Base-by-base conservation (phyloP, 2,329 filamentous ascomycete genomes). In the Orbilia quercus region DNA sequence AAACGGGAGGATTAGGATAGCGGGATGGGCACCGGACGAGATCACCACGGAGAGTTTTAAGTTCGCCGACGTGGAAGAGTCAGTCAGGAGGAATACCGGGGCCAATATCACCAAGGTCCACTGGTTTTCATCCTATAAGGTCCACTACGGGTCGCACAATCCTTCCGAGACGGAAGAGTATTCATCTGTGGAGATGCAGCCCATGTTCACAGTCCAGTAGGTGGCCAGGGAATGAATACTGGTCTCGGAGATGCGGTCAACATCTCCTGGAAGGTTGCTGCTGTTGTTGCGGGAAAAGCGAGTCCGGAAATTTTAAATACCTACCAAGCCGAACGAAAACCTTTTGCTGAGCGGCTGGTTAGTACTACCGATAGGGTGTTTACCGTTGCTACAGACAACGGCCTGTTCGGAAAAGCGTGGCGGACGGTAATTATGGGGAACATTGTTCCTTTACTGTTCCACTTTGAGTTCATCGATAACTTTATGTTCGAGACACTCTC, bases 181-280 rank as follows among this genome's bases (percentile, higher is more conserved):
- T 92, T 92, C 79, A 84, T 92, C 25, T 89, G 88, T 11, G 90
- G 90, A 40, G 90, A 92, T 80, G 89, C 90, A n/a, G 91, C 89
- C 76, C 90, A 92, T 80, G 92, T 90, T 0, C 90, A 91, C 77
- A 91, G 89, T 76, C 89, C 89, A 38, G 91, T 91, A 82, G 90
- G 89, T 31, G 90, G 90, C 0, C 90, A 91, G 80, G 90, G 90
- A 28, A 92, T 92, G 90, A 92, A 92, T 78, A 90, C 90, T 0
- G 89, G 89, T 2, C 91, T 92, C 81, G 83, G 90, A 57, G 90
- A 94, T 78, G 84, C 82, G 0, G 83, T 82, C 11, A 85, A 85
- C 75, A 81, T 84, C 20, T 84, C 84, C 79, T 85, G 84, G 84
- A 84, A 83, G 76, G 80, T 85, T 7, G 81, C 84, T 0, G 80